These are phyloP conservation scores for Phymatotrichopsis omnivora DNA, from an alignment of 2,329 filamentous ascomycete genomes.

Conservation along the genomic window DNA sequence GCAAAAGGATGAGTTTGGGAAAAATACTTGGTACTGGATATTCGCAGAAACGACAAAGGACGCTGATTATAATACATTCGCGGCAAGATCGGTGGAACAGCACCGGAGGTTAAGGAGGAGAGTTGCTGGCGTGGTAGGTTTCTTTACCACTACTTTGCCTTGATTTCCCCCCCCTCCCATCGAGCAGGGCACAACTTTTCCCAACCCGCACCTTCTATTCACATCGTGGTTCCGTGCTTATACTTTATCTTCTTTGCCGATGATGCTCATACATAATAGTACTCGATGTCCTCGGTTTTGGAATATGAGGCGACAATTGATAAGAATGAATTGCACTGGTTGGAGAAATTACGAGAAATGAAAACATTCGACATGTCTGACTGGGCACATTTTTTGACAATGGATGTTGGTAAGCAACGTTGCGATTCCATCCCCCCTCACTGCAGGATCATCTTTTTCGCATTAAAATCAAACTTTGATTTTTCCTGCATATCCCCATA, in stretches of 20 bases:
- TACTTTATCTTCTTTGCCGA: slow-evolving; percentile 43
- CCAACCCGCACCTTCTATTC: too few relatives aligned
- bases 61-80: slow-evolving; percentile 8
- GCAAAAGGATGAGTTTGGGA: slow-evolving; percentile 4
- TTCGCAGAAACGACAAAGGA: slow-evolving; percentile 4
- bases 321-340: slow-evolving; percentile 42
- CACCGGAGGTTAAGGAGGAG: slow-evolving; percentile 47
- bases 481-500: background rate
- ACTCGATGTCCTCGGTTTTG: slow-evolving; percentile 10
- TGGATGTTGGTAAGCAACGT: slow-evolving; percentile 3
- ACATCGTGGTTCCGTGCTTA: background rate
- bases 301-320: slow-evolving; percentile 45
- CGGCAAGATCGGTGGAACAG: slow-evolving; percentile 28
- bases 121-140: slow-evolving; percentile 40
- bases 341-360: slow-evolving; percentile 38
- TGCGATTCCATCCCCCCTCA: too few relatives aligned
- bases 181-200: too few relatives aligned
- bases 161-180: too few relatives aligned
- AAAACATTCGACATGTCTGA: slow-evolving; percentile 46
- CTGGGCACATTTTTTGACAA: slow-evolving; percentile 41
- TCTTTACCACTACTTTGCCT: too few relatives aligned
- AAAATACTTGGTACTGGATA: slow-evolving; percentile 10
- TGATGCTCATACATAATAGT: slow-evolving; percentile 42
- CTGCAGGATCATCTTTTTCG: too few relatives aligned
- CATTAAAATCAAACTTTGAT: too few relatives aligned